phyloP scores from a whole-genome alignment of 2,329 filamentous ascomycete genomes.

The Alternaria metachromatica region DNA sequence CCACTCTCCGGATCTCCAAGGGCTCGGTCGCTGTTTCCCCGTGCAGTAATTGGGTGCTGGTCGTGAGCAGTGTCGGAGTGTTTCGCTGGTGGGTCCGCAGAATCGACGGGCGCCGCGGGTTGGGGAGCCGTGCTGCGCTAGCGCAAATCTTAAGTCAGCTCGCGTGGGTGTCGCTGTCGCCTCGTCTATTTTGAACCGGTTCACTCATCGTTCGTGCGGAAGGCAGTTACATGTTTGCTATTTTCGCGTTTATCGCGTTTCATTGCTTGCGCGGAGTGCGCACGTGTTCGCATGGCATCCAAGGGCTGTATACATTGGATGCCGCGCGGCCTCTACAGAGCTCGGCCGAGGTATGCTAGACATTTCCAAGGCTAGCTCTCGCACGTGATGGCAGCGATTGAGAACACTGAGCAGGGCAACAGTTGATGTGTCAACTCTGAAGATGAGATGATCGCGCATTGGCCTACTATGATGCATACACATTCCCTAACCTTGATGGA shows the following conservation, averaged over 20 bases:
- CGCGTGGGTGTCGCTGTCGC: neutral
- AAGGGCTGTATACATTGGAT: neutral
- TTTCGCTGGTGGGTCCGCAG: constrained; percentile 7
- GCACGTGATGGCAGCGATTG: neutral
- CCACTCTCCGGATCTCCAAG: neutral
- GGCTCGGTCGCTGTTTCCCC: neutral
- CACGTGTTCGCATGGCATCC: constrained; percentile 1
- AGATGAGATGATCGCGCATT: too few relatives aligned
- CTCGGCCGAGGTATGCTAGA: neutral
- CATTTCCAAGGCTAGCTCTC: neutral
- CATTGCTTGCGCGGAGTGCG: neutral
- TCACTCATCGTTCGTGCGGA: constrained; percentile 12
- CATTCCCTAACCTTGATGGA: neutral
- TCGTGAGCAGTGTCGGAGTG: neutral
- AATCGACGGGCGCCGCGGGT: constrained; percentile 6
- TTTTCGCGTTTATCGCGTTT: constrained; percentile 15
- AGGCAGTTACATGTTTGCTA: neutral
- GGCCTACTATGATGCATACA: neutral
- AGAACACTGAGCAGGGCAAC: neutral
- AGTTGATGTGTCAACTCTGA: neutral
- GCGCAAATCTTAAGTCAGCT: constrained; percentile 1
- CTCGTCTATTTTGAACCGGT: constrained; percentile 13
- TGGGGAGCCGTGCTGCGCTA: constrained; percentile 7
- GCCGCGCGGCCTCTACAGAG: neutral
- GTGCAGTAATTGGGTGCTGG: neutral